These are phyloP conservation scores for Ogataea polymorpha DNA, from an alignment of 805 yeast genomes.

Conservation along the genomic window DNA sequence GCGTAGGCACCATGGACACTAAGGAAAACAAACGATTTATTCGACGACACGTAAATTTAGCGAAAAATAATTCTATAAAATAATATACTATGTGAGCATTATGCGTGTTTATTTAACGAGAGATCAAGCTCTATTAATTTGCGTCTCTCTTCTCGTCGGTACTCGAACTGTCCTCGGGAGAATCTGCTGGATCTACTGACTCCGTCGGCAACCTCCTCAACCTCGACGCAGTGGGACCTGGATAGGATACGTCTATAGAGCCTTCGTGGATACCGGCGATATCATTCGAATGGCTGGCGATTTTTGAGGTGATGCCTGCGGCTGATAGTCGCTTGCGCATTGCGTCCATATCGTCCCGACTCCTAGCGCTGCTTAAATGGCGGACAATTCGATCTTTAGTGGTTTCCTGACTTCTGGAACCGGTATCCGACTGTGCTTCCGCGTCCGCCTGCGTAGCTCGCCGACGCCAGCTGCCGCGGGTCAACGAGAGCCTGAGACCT, in stretches of 20 bases:
- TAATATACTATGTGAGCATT: not conserved
- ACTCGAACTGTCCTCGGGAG: conserved; percentile 1
- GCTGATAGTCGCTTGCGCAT: conserved; percentile 32
- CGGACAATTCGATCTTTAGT: conserved; percentile 19
- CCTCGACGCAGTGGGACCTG: not conserved
- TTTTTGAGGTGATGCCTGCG: conserved; percentile 39
- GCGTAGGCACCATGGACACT: conserved; percentile 6
- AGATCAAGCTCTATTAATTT: not conserved
- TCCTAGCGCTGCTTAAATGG: conserved; percentile 32
- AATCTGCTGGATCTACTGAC: not conserved
- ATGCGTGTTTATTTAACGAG: not conserved
- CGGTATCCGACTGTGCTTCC: conserved; percentile 18
- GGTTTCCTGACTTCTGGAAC: not conserved
- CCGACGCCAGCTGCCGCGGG: conserved; percentile 21
- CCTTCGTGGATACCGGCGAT: conserved; percentile 42
- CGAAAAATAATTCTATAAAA: conserved; percentile 1
- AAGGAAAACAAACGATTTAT: not conserved
- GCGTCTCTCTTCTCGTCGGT: conserved; percentile 3
- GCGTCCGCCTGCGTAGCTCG: conserved; percentile 16
- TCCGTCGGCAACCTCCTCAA: not conserved
- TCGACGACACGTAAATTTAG: conserved; percentile 13
- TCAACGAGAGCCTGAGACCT: conserved; percentile 19
- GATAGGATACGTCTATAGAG: conserved; percentile 16
- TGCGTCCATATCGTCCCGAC: conserved; percentile 29
- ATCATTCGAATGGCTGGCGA: conserved; percentile 42